Percentiles rank a stretch among this genome's conserved stretches.
phyloP scores from a whole-genome alignment of 306 rosid genomes.

The Begonia fuchsioides region DNA sequence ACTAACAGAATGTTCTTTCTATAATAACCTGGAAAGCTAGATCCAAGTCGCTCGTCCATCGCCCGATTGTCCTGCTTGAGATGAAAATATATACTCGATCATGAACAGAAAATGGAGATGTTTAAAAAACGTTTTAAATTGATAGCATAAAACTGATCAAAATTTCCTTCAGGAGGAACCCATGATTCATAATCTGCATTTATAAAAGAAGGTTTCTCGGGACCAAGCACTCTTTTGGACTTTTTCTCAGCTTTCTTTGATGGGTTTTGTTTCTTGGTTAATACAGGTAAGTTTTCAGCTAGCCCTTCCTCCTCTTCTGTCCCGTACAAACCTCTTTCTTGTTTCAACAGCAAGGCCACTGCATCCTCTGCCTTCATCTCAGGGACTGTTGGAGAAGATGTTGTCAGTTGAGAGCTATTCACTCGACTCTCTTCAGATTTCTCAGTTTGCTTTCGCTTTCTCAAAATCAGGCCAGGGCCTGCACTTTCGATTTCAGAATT shows the following conservation, averaged over 20 bases:
- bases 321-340: slow-evolving; percentile 41
- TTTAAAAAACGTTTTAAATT: background rate
- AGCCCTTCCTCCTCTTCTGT: slow-evolving; percentile 24
- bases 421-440: slow-evolving; percentile 19
- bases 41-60: slow-evolving; percentile 81
- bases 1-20: too few species aligned
- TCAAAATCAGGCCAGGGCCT: slow-evolving; percentile 74
- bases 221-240: slow-evolving; percentile 68
- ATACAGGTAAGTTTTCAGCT: slow-evolving; percentile 22
- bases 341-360: slow-evolving; percentile 79
- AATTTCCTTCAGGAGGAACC: slow-evolving; percentile 82
- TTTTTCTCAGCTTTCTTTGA: slow-evolving; percentile 23
- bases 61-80: slow-evolving; percentile 82
- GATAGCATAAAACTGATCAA: background rate
- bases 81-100: background rate
- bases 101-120: background rate
- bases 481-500: slow-evolving; percentile 57
- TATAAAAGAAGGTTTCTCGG: slow-evolving; percentile 66
- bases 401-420: slow-evolving; percentile 22
- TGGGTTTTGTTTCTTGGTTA: slow-evolving; percentile 8
- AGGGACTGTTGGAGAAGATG: slow-evolving; percentile 32
- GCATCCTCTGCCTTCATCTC: slow-evolving; percentile 77
- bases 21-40: too few species aligned
- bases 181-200: slow-evolving; percentile 46
- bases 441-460: slow-evolving; percentile 67